Conservation (phyloP, 2,329 filamentous ascomycete genomes). For the Rutstroemia sp. region DNA sequence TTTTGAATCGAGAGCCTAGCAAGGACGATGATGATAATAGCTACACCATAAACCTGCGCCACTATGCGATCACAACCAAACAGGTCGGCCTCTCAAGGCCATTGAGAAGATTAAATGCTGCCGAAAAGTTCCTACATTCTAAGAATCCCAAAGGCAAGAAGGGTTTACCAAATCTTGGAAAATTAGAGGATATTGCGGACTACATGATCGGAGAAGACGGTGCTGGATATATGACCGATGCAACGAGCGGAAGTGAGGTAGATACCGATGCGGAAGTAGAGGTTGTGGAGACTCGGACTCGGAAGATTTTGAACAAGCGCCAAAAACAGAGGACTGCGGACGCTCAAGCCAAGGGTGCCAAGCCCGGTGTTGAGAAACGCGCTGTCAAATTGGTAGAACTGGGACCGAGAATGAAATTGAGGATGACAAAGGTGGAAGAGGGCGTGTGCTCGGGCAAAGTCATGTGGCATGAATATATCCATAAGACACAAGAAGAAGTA, state of each 20-base stretch:
- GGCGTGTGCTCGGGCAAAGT: slow-evolving; percentile 83
- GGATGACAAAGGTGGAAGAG: slow-evolving; percentile 93
- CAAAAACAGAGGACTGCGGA: slow-evolving; percentile 36
- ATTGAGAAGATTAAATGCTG: slow-evolving; percentile 75
- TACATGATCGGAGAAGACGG: slow-evolving; percentile 81
- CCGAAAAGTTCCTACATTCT: slow-evolving; percentile 61
- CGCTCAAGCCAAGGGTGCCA: slow-evolving; percentile 35
- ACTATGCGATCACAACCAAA: slow-evolving; percentile 93
- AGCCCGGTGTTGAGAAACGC: slow-evolving; percentile 54
- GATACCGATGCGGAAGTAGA: slow-evolving; percentile 97
- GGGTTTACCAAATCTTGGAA: slow-evolving; percentile 79
- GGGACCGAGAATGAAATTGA: slow-evolving; percentile 80
- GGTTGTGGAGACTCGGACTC: slow-evolving; percentile 57
- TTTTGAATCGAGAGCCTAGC: slow-evolving; percentile 73
- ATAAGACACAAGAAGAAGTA: slow-evolving; percentile 73
- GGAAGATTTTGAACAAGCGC: slow-evolving; percentile 48
- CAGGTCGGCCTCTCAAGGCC: slow-evolving; percentile 77
- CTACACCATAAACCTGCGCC: slow-evolving; percentile 80
- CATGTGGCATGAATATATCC: slow-evolving; percentile 96
- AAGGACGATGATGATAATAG: slow-evolving; percentile 48
- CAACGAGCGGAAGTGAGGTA: slow-evolving; percentile 77
- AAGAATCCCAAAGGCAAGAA: slow-evolving; percentile 54
- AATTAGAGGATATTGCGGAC: slow-evolving; percentile 87
- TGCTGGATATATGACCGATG: slow-evolving; percentile 79
- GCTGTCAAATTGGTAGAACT: slow-evolving; percentile 90